Evolutionary conservation across 139 green algal genomes (phyloP).

Genomic region (Nannochloris sp.): DNA sequence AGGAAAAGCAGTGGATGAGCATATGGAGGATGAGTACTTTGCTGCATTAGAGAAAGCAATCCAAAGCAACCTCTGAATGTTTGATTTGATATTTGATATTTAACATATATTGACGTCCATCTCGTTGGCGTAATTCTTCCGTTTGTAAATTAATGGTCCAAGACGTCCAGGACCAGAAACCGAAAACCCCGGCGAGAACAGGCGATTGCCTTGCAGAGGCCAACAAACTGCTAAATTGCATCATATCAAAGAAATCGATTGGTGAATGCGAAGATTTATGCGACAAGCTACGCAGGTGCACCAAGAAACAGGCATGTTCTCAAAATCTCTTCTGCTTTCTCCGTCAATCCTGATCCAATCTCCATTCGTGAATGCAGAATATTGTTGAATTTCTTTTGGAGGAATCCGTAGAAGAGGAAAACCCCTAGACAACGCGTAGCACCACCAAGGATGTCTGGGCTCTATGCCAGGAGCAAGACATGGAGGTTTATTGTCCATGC

Average conservation of each 20-base stretch:
- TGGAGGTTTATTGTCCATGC: conserved; percentile 2
- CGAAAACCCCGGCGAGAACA: neutral
- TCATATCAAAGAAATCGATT: neutral
- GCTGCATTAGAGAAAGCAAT: conserved; percentile 7
- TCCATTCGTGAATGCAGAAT: neutral
- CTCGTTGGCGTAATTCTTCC: neutral
- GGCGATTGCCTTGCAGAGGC: conserved; percentile 1
- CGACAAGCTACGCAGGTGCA: neutral
- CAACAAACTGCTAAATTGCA: conserved; percentile 9
- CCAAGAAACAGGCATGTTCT: conserved; percentile 8
- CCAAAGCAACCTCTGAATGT: neutral
- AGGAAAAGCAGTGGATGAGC: conserved; percentile 1
- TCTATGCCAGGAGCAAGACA: neutral
- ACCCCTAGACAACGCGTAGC: neutral
- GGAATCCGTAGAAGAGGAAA: neutral
- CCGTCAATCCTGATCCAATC: neutral
- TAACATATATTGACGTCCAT: too few species aligned
- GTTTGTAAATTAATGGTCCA: neutral
- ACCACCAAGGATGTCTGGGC: neutral
- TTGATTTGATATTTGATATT: too few species aligned
- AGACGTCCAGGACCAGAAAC: neutral
- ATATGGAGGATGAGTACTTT: conserved; percentile 16
- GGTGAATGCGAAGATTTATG: conserved; percentile 4
- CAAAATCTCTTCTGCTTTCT: too few species aligned
- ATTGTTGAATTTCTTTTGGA: neutral